Base-by-base conservation (phyloP, 108 stramenopile genomes). In the Nitzschia palea region DNA sequence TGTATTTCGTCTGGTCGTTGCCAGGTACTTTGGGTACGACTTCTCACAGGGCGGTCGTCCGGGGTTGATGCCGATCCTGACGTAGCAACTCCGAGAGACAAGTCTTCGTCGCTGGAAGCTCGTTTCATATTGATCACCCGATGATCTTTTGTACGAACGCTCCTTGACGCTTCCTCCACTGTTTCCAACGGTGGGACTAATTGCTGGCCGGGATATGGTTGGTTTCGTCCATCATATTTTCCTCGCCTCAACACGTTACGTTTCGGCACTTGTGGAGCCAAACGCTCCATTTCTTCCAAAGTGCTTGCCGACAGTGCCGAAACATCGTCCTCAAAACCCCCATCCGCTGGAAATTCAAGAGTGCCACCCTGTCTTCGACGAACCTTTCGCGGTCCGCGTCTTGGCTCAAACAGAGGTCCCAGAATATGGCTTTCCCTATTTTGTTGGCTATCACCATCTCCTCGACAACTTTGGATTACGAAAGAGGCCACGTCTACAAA, bases 211-310 rank as follows among this genome's bases (percentile, higher is more conserved):
- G 54, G 54, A 55, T 29, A 31, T 8, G 54, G 54, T 4, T 32
- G 25, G 27, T 9, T 29, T 55, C 14, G 4, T 6, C 22, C 48
- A 31, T 32, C 54, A 17, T 55, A 8, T 29, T 23, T 31, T 25
- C 27, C 9, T 5, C 6, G 23, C 3, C 29, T 5, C 4, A 3
- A 5, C 3, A 8, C 6, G 20, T 55, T 31, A 5, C 12, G 5
- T 28, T 26, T 8, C 4, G 30, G 27, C 54, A 55, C 8, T 9
- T 8, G 27, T 26, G 20, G 4, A 10, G 36, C 23, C 42, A 68
- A 45, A 26, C 52, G 50, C 27, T 76, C 74, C 65, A 76, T 68
- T 26, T 76, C 74, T 37, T 76, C 67, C 22, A 76, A 35, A 5
- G 74, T 76, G 43, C 59, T 44, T 0, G 67, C 66, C 2, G 74